A percentile compares a stretch with the other conserved stretches of the same genome.
These are phyloP conservation scores for Colletotrichum sp. DNA, from an alignment of 2,329 filamentous ascomycete species.

Conservation along the genomic window DNA sequence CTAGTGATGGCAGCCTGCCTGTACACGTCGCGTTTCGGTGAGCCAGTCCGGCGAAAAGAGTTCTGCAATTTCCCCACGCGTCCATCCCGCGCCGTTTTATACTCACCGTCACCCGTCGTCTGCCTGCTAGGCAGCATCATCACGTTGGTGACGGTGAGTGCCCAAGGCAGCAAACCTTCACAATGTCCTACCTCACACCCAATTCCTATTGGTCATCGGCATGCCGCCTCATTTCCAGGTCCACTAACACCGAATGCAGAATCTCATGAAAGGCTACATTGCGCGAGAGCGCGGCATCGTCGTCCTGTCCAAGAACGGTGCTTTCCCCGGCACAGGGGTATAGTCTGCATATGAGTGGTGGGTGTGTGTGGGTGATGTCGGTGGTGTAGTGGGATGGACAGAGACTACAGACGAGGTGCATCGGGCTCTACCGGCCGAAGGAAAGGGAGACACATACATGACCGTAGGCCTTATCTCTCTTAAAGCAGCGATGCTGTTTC, in stretches of 20 bases:
- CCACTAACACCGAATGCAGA: slow-evolving; percentile 58
- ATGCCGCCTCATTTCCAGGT: slow-evolving; percentile 25
- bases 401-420: not conserved
- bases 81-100: not conserved
- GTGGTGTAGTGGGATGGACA: not conserved
- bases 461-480: not conserved
- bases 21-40: not conserved
- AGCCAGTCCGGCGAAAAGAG: not conserved
- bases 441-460: not conserved
- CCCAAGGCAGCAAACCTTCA: not conserved
- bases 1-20: not conserved
- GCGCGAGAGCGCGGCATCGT: slow-evolving; percentile 88
- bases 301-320: slow-evolving; percentile 89
- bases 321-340: slow-evolving; percentile 89
- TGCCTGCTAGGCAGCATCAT: slow-evolving; percentile 3
- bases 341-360: slow-evolving; percentile 30
- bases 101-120: not conserved
- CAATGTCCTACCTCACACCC: not conserved
- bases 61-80: not conserved
- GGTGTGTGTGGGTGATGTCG: not conserved
- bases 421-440: not conserved
- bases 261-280: slow-evolving; percentile 98
- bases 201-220: not conserved
- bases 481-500: not conserved
- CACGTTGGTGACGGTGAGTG: not conserved